phyloP scores from a whole-genome alignment of 2,329 filamentous ascomycete genomes.

The Rosellinia necatrix region DNA sequence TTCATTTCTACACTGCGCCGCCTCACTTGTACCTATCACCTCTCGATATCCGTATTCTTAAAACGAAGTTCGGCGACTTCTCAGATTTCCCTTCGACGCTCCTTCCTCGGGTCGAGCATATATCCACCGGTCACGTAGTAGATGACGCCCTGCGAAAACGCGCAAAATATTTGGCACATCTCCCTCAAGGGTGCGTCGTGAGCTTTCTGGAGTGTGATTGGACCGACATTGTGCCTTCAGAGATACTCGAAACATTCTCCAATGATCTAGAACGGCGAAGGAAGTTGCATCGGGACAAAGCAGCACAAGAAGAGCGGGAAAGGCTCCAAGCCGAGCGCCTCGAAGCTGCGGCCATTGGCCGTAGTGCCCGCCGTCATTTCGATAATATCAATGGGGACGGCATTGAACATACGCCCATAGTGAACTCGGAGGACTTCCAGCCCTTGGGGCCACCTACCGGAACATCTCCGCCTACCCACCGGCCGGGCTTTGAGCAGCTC shows the following conservation, averaged over 20 bases:
- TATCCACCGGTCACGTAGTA: conserved; percentile 84
- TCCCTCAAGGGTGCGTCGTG: conserved; percentile 89
- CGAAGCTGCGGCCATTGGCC: conserved; percentile 71
- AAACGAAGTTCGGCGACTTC: conserved; percentile 85
- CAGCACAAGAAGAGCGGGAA: conserved; percentile 83
- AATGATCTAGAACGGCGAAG: conserved; percentile 76
- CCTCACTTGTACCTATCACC: conserved; percentile 89
- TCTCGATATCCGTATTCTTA: conserved; percentile 89
- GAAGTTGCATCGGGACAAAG: conserved; percentile 81
- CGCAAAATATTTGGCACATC: conserved; percentile 83
- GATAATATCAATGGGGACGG: conserved; percentile 47
- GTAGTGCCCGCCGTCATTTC: conserved; percentile 49
- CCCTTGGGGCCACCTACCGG: conserved; percentile 59
- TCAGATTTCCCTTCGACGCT: conserved; percentile 82
- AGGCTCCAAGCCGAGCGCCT: conserved; percentile 79
- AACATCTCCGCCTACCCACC: conserved; percentile 60
- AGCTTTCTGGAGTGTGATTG: conserved; percentile 93
- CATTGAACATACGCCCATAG: conserved; percentile 44
- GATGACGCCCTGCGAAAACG: conserved; percentile 83
- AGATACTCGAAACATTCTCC: conserved; percentile 76
- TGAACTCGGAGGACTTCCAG: conserved; percentile 67
- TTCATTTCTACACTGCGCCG: conserved; percentile 86
- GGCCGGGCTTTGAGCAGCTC: conserved; percentile 68
- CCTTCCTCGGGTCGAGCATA: conserved; percentile 83
- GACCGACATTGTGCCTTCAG: conserved; percentile 82